Conservation (phyloP, 805 yeast species). For the Ogataea pini region DNA sequence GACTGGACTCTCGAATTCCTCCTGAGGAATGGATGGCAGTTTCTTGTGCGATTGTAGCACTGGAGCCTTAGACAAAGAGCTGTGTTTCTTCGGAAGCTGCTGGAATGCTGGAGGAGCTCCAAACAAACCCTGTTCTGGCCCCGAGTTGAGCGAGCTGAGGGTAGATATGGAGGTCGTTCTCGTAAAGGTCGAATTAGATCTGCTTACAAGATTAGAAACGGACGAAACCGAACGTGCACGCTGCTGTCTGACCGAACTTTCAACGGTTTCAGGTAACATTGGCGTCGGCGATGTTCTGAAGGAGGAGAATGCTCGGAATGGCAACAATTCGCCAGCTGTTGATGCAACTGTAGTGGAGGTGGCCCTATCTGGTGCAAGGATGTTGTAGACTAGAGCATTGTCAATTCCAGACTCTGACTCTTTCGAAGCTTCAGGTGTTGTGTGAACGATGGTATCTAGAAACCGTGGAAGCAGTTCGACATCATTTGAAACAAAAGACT, state of each 20-base stretch:
- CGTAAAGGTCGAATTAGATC: constrained; percentile 32
- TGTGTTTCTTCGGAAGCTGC: constrained; percentile 7
- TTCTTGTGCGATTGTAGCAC: constrained; percentile 13
- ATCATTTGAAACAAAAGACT: constrained; percentile 25
- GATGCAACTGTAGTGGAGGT: too few species aligned
- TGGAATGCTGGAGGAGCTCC: background rate
- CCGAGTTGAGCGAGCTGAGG: constrained; percentile 22
- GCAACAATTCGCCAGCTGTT: constrained; percentile 4
- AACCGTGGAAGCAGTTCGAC: constrained; percentile 15
- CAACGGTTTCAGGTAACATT: background rate
- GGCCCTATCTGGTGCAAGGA: background rate
- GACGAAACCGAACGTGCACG: constrained; percentile 23
- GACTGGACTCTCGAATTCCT: constrained; percentile 2
- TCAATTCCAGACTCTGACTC: background rate
- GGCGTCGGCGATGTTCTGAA: constrained; percentile 35
- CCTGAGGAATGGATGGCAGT: constrained; percentile 29
- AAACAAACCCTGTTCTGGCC: constrained; percentile 9
- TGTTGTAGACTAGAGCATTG: background rate
- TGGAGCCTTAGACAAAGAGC: constrained; percentile 6
- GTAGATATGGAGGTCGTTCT: constrained; percentile 33
- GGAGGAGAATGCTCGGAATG: constrained; percentile 32
- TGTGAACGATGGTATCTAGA: constrained; percentile 8
- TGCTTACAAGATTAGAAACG: constrained; percentile 22
- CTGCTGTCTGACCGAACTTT: constrained; percentile 11
- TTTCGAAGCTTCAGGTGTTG: background rate